A percentile compares a stretch with the other conserved stretches of the same genome.
phyloP scores from a whole-genome alignment of 352 stramenopile genomes.

The Phytophthora pinifolia region DNA sequence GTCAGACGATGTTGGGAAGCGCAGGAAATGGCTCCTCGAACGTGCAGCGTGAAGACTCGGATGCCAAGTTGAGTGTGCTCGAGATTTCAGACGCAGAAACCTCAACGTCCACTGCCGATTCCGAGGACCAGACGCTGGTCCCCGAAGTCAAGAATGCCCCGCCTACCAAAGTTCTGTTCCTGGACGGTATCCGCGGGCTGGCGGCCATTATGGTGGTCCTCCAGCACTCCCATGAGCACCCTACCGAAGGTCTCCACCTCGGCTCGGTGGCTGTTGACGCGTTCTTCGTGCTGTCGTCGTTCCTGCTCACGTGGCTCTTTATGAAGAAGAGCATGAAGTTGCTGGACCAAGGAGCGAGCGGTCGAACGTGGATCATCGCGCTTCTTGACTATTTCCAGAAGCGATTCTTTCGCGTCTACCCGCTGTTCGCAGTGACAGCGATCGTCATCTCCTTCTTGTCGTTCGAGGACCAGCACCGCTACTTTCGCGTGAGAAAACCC shows the following conservation, averaged over 20 bases:
- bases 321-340: slow-evolving; percentile 37
- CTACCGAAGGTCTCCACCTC: slow-evolving; percentile 15
- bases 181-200: slow-evolving; percentile 25
- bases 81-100: slow-evolving; percentile 20
- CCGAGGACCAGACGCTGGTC: slow-evolving; percentile 11
- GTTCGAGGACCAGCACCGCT: slow-evolving; percentile 26
- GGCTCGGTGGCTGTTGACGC: slow-evolving; percentile 34
- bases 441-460: slow-evolving; percentile 35
- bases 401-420: slow-evolving; percentile 60
- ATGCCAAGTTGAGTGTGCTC: slow-evolving; percentile 11
- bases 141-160: not conserved
- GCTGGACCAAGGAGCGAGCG: slow-evolving; percentile 16
- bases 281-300: slow-evolving; percentile 46
- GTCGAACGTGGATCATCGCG: slow-evolving; percentile 17
- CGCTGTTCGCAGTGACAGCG: slow-evolving; percentile 43
- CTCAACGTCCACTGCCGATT: slow-evolving; percentile 1
- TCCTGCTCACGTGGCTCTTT: slow-evolving; percentile 27
- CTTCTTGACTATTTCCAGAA: slow-evolving; percentile 48
- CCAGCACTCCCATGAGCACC: slow-evolving; percentile 28
- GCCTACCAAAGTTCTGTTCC: slow-evolving; percentile 24
- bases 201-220: slow-evolving; percentile 33
- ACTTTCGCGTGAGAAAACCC: slow-evolving; percentile 31
- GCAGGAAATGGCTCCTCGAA: not conserved
- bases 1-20: slow-evolving; percentile 9
- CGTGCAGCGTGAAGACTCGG: slow-evolving; percentile 2